A percentile compares a stretch with the other conserved stretches of the same genome.
Conservation (phyloP, 73 alveolate genomes). For the Paramecium sonneborni region DNA sequence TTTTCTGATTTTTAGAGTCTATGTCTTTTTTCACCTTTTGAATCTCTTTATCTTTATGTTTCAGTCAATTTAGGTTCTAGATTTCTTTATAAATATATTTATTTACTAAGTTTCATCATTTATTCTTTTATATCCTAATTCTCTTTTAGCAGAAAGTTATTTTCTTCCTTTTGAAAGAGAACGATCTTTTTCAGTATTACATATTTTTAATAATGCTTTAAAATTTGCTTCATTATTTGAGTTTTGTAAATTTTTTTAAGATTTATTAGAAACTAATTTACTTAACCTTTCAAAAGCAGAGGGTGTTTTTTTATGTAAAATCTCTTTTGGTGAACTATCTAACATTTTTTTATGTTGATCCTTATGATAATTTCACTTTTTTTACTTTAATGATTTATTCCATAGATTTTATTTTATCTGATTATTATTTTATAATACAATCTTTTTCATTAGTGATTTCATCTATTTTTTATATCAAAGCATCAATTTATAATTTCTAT, state of each 20-base stretch:
- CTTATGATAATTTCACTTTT: not conserved
- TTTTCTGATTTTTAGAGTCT: not conserved
- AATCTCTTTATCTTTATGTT: slow-evolving; percentile 9
- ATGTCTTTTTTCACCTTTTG: not conserved
- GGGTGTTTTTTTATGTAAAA: not conserved
- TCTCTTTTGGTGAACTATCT: not conserved
- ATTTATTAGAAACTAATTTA: not conserved
- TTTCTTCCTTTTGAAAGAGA: not conserved
- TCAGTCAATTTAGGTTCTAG: not conserved
- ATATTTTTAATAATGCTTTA: not conserved
- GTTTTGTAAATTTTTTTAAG: not conserved
- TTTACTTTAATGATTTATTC: not conserved
- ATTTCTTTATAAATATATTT: not conserved
- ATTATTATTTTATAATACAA: not conserved
- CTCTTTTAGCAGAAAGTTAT: not conserved
- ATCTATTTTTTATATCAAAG: not conserved
- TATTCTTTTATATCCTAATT: not conserved
- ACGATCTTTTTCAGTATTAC: not conserved
- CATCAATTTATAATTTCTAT: not conserved
- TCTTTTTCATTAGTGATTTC: slow-evolving; percentile 14
- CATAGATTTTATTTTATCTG: not conserved
- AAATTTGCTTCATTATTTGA: not conserved
- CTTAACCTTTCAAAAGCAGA: slow-evolving; percentile 14
- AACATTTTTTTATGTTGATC: not conserved
- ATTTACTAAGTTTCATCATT: not conserved